These are phyloP conservation scores for Agapanthus africanus DNA, from an alignment of 106 monocot species.

Conservation along the genomic window DNA sequence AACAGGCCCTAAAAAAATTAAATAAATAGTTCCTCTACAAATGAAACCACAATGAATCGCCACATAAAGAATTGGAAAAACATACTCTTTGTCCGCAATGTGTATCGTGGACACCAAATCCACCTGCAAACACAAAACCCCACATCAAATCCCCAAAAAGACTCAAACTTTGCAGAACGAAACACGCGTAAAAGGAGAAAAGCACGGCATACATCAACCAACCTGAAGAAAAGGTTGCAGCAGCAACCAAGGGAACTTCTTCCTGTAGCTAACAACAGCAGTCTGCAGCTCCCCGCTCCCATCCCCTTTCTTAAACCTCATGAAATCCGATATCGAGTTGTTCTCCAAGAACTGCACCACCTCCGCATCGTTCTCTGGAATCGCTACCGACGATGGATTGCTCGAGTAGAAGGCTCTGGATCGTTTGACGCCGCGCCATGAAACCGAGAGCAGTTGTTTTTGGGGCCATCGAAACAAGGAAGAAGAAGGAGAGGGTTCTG, in stretches of 20 bases:
- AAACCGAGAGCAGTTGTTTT: neutral
- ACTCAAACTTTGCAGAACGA: neutral
- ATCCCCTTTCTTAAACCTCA: slow-evolving; percentile 44
- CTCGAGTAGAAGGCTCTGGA: neutral
- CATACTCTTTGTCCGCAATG: slow-evolving; percentile 79
- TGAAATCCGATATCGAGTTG: slow-evolving; percentile 70
- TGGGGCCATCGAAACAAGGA: slow-evolving; percentile 2
- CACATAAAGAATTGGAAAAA: too few relatives aligned
- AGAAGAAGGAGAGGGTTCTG: neutral
- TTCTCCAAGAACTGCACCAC: slow-evolving; percentile 35
- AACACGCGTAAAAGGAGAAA: neutral
- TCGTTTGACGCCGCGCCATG: neutral
- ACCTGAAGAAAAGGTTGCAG: slow-evolving; percentile 78
- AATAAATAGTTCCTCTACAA: too few relatives aligned
- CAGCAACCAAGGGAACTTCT: slow-evolving; percentile 69
- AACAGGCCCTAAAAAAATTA: too few relatives aligned
- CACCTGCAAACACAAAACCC: slow-evolving; percentile 40
- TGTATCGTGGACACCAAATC: slow-evolving; percentile 93
- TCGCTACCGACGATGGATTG: neutral
- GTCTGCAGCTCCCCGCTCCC: slow-evolving; percentile 58
- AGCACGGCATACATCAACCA: too few relatives aligned
- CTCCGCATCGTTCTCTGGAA: slow-evolving; percentile 10
- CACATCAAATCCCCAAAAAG: neutral
- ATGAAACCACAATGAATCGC: too few relatives aligned
- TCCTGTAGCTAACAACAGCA: slow-evolving; percentile 73